These are phyloP conservation scores for Xylaria sp. DNA, from an alignment of 2,329 filamentous ascomycete genomes.

Conservation along the genomic window DNA sequence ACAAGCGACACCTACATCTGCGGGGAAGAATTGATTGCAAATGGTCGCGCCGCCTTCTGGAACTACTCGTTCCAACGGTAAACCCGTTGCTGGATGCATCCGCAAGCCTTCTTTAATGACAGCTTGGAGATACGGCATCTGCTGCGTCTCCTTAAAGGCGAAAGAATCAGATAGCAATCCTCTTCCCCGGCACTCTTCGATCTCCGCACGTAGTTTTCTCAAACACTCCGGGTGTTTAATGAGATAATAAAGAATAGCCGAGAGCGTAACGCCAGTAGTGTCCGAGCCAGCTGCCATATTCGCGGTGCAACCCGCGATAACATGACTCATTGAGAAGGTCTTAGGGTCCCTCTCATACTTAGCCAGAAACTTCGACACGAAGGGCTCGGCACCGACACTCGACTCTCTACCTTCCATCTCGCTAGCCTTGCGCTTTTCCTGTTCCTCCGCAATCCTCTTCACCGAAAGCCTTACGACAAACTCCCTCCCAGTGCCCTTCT, in stretches of 20 bases:
- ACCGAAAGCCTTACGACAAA: constrained; percentile 38
- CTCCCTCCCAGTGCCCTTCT: constrained; percentile 33
- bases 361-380: constrained; percentile 39
- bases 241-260: constrained; percentile 40
- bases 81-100: constrained; percentile 50
- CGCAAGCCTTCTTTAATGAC: constrained; percentile 55
- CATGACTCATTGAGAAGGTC: constrained; percentile 40
- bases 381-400: constrained; percentile 28
- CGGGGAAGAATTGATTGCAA: constrained; percentile 34
- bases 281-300: constrained; percentile 46
- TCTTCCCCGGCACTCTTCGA: constrained; percentile 38
- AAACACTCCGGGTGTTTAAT: constrained; percentile 38
- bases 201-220: constrained; percentile 45
- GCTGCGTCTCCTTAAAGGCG: constrained; percentile 38
- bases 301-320: constrained; percentile 28
- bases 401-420: background rate
- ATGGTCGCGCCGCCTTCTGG: constrained; percentile 45
- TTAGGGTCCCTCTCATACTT: constrained; percentile 37
- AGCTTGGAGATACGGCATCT: constrained; percentile 53
- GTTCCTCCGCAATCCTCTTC: constrained; percentile 25
- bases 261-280: constrained; percentile 44
- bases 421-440: constrained; percentile 5
- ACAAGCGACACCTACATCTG: constrained; percentile 18
- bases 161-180: constrained; percentile 21
- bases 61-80: constrained; percentile 51